Evolutionary conservation across 345 rosid genomes (phyloP).

Genomic region (Eucalyptus rudis): DNA sequence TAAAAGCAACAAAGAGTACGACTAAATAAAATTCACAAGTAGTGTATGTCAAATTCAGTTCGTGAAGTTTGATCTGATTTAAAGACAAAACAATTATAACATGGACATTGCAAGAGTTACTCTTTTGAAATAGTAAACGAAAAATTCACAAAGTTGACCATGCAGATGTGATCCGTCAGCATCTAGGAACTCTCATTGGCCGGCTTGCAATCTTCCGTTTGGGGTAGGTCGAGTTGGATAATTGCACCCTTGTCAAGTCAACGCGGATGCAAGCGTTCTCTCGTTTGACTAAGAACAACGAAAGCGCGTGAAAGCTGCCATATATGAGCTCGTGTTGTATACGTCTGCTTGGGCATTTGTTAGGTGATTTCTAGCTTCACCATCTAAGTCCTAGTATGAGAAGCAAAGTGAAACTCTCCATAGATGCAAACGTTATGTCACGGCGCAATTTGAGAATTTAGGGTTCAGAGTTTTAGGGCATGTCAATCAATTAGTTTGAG

Average conservation of each 20-base stretch:
- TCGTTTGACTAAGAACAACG: background rate
- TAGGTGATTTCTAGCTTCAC: background rate
- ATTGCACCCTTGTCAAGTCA: background rate
- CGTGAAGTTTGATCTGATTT: background rate
- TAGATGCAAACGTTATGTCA: background rate
- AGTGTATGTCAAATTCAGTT: background rate
- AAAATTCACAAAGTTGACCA: background rate
- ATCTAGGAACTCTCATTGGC: background rate
- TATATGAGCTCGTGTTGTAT: background rate
- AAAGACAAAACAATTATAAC: background rate
- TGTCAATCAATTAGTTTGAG: background rate
- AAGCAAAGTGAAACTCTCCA: background rate
- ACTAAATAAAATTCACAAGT: background rate
- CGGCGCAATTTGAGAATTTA: background rate
- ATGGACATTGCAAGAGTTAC: background rate
- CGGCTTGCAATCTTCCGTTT: background rate
- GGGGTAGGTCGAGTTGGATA: background rate
- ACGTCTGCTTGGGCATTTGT: background rate
- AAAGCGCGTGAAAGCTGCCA: background rate
- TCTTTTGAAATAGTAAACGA: background rate
- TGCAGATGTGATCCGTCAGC: background rate
- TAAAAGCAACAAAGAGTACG: background rate
- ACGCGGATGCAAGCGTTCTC: background rate
- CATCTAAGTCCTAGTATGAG: background rate
- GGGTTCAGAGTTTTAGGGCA: background rate